A percentile compares a stretch with the other conserved stretches of the same genome.
Conservation (phyloP, 352 stramenopile species). For the Phytophthora lateralis region DNA sequence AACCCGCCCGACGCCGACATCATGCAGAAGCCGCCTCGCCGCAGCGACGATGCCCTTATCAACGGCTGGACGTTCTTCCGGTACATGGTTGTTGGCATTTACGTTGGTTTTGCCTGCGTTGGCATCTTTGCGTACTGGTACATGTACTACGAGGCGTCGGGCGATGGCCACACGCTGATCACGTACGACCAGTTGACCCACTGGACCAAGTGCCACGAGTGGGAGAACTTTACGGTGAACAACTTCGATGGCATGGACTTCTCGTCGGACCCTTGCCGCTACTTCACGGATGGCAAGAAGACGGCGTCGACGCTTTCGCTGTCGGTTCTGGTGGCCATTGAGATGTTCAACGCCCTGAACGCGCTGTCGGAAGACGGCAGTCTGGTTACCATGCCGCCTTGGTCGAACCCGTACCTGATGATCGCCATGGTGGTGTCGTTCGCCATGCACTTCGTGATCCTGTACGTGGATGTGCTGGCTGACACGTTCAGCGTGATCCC, state of each 20-base stretch:
- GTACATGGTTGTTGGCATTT: constrained; percentile 97
- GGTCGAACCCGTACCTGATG: constrained; percentile 94
- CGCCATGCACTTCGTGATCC: constrained; percentile 93
- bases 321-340: constrained; percentile 93
- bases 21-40: constrained; percentile 96
- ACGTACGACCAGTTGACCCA: constrained; percentile 90
- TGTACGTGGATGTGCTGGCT: constrained; percentile 93
- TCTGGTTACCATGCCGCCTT: constrained; percentile 92
- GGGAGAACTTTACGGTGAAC: constrained; percentile 92
- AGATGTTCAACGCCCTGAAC: constrained; percentile 97
- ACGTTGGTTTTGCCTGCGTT: constrained; percentile 92
- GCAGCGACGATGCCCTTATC: constrained; percentile 97
- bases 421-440: constrained; percentile 94
- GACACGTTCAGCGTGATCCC: constrained; percentile 94
- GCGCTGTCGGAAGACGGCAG: constrained; percentile 92
- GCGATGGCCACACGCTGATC: constrained; percentile 92
- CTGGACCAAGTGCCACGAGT: constrained; percentile 91
- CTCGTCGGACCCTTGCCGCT: constrained; percentile 90
- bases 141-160: constrained; percentile 91
- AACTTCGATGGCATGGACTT: constrained; percentile 92
- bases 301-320: constrained; percentile 93
- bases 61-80: constrained; percentile 97
- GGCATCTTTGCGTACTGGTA: constrained; percentile 95
- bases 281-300: constrained; percentile 93
- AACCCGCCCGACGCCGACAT: constrained; percentile 98